Percentiles rank a stretch among this genome's conserved stretches.
phyloP scores from a whole-genome alignment of 2,329 filamentous ascomycete genomes.

The Exophiala spinifera region DNA sequence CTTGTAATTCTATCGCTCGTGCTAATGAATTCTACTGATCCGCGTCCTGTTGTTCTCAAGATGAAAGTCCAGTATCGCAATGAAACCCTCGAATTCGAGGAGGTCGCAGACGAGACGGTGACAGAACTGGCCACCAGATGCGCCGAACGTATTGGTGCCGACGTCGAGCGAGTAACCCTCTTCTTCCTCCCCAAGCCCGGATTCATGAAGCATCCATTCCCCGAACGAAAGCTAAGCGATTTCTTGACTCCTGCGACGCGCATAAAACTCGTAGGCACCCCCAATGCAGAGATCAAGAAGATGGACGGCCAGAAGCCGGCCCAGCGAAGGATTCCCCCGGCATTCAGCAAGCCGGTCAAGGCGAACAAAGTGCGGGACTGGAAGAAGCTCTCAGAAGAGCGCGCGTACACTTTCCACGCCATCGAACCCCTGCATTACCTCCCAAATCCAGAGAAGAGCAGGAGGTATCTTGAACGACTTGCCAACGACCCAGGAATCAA shows the following conservation, averaged over 20 bases:
- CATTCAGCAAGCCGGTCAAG: constrained; percentile 27
- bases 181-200: constrained; percentile 48
- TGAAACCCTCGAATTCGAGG: constrained; percentile 47
- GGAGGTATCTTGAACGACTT: constrained; percentile 70
- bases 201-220: constrained; percentile 45
- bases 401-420: constrained; percentile 75
- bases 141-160: constrained; percentile 38
- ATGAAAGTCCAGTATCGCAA: constrained; percentile 57
- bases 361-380: constrained; percentile 30
- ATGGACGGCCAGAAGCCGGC: constrained; percentile 39
- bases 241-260: constrained; percentile 43
- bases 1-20: not conserved
- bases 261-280: constrained; percentile 47
- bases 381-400: constrained; percentile 50
- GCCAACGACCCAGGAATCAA: constrained; percentile 82
- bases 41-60: not conserved
- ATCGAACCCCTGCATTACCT: constrained; percentile 74
- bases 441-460: constrained; percentile 68
- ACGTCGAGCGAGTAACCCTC: constrained; percentile 43
- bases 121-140: constrained; percentile 40
- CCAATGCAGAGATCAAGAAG: constrained; percentile 40
- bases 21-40: not conserved
- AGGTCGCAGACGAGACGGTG: constrained; percentile 52
- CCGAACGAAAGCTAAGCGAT: constrained; percentile 34
- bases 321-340: constrained; percentile 33